phyloP scores from a whole-genome alignment of 139 green algal species.

The Haematococcus lacustris region DNA sequence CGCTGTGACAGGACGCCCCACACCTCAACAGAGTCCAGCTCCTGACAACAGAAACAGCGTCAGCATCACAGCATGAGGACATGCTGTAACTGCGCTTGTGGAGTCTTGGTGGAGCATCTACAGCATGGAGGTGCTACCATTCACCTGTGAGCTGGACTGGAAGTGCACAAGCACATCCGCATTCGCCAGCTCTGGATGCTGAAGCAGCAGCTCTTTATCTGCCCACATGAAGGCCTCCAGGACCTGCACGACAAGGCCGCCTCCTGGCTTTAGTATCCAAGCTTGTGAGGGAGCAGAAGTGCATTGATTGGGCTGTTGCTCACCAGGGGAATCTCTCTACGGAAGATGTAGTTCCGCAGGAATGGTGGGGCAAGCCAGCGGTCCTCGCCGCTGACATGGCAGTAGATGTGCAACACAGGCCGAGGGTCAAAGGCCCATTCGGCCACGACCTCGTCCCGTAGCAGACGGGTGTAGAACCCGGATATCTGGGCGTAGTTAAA shows the following conservation, averaged over 20 bases:
- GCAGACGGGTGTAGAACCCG: slow-evolving; percentile 64
- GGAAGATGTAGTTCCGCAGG: slow-evolving; percentile 85
- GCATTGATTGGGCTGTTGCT: not conserved
- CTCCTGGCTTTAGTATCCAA: not conserved
- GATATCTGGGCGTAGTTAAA: slow-evolving; percentile 77
- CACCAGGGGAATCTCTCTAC: slow-evolving; percentile 83
- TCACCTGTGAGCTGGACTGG: slow-evolving; percentile 46
- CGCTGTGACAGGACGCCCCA: slow-evolving; percentile 61
- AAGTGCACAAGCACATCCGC: slow-evolving; percentile 75
- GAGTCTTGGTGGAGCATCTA: not conserved
- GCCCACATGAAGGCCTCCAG: slow-evolving; percentile 73
- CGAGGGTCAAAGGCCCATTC: slow-evolving; percentile 51
- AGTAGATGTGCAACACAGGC: slow-evolving; percentile 76
- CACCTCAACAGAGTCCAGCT: slow-evolving; percentile 53
- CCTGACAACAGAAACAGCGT: slow-evolving; percentile 6
- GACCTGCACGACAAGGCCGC: slow-evolving; percentile 35
- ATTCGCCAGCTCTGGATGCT: slow-evolving; percentile 25
- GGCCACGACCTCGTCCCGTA: slow-evolving; percentile 80
- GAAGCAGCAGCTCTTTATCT: slow-evolving; percentile 50
- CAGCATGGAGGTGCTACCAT: not conserved
- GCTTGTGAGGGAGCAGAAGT: not conserved
- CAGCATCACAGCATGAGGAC: not conserved
- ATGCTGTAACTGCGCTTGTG: not conserved
- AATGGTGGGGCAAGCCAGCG: slow-evolving; percentile 70
- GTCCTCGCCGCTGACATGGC: slow-evolving; percentile 82